These are phyloP conservation scores for Coelastrella sp. DNA, from an alignment of 139 green algal species.

Conservation along the genomic window DNA sequence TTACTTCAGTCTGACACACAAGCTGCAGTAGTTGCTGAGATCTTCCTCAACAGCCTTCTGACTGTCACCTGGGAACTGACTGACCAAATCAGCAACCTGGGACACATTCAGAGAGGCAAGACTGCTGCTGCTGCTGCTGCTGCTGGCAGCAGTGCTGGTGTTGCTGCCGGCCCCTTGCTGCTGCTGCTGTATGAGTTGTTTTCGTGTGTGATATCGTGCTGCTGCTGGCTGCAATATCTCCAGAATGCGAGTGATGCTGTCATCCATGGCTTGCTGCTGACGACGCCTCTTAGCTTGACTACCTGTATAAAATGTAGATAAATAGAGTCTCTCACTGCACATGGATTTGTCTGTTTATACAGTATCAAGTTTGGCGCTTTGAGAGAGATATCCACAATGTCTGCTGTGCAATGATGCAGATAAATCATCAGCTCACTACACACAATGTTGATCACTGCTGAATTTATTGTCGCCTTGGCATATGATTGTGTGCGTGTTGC, in stretches of 20 bases:
- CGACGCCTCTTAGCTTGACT: conserved; percentile 37
- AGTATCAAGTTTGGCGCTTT: no score
- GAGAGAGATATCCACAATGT: no score
- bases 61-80: conserved; percentile 30
- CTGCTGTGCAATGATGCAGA: no score
- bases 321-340: no score
- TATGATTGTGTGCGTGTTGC: no score
- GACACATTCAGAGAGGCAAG: conserved; percentile 38
- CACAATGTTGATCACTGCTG: no score
- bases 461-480: no score
- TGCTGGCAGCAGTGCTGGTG: not conserved
- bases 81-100: conserved; percentile 10
- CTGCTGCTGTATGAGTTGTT: conserved; percentile 3
- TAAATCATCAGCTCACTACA: no score
- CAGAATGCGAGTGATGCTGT: conserved; percentile 49
- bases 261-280: conserved; percentile 53
- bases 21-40: conserved; percentile 28
- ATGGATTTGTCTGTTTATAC: no score
- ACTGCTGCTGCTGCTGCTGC: conserved; percentile 10
- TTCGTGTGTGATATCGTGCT: conserved; percentile 15
- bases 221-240: conserved; percentile 55
- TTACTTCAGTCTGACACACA: conserved; percentile 23
- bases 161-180: not conserved
- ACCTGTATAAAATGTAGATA: no score
- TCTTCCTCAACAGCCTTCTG: conserved; percentile 47